Evolutionary conservation across 2,329 filamentous ascomycete species (phyloP), one percentile per base, ranked within the genome.

Genomic region (Colletotrichum sp.): DNA sequence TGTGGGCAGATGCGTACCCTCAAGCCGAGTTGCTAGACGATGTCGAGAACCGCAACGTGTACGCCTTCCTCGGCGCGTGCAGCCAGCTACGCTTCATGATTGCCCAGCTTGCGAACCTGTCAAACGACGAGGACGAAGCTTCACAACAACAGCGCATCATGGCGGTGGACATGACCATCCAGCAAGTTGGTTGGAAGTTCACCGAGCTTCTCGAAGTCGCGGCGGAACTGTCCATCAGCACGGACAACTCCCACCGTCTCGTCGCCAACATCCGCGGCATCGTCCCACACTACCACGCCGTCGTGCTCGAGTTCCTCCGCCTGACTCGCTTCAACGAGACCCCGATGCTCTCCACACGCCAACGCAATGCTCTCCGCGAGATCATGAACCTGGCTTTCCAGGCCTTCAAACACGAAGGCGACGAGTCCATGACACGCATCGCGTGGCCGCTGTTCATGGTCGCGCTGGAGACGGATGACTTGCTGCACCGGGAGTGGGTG

Each of bases 381-480:
- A 83, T 84, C 18, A 82, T 84, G 77, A 82, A 81, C 16, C 77
- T 85, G 6, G 81, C 82, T 3, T 81, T 82, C 36, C 83, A 85
- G 44, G 79, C 81, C 15, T 82, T 81, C 62, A 83, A 81, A 49
- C 81, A 85, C 64, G 79, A 79, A 5, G 83, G 84, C 7, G 79
- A 83, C 8, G 79, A 81, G n/a, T 79, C 81, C 8, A 80, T 84
- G 63, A 73, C 81, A 8, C 79, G 82, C 44, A 79, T 85, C 18
- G 81, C 83, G 0, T 84, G 83, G 81, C 82, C 83, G 7, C 76
- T 85, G 8, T 84, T 85, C 70, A 79, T 83, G n/a, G 84, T 81
- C 6, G 83, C 81, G 8, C 76, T 86, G 8, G 83, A 85, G 75
- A 85, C 83, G 7, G 80, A 83, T 13, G 80, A 83, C 28, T 75